Percentiles rank a stretch among this genome's conserved stretches.
Conservation (phyloP, 2,329 filamentous ascomycete genomes). For the Coniochaeta hoffmannii region DNA sequence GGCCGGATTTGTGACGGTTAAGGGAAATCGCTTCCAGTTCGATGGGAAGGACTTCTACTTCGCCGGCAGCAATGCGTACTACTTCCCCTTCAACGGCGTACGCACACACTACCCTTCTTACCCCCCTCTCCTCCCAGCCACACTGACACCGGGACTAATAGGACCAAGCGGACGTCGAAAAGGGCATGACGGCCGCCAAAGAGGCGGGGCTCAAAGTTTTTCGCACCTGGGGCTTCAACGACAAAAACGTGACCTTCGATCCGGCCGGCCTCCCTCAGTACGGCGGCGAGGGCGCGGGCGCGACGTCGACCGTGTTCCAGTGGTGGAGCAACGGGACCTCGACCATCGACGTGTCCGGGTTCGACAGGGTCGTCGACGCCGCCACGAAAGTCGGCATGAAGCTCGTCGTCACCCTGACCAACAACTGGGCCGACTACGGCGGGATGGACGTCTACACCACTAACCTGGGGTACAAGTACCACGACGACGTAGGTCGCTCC, state of each 20-base stretch:
- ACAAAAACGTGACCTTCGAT: conserved; percentile 42
- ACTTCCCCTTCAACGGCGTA: conserved; percentile 47
- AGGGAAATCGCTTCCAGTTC: conserved; percentile 43
- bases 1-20: conserved; percentile 39
- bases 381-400: conserved; percentile 42
- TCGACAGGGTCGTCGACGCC: conserved; percentile 44
- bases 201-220: conserved; percentile 43
- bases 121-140: not conserved
- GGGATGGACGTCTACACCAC: conserved; percentile 53
- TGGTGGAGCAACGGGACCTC: conserved; percentile 34
- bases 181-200: conserved; percentile 36
- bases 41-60: conserved; percentile 49
- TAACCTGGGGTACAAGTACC: conserved; percentile 44
- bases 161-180: conserved; percentile 34
- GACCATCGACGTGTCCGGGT: conserved; percentile 33
- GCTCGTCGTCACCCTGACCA: conserved; percentile 45
- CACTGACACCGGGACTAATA: not conserved
- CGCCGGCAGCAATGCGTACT: conserved; percentile 50
- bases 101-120: conserved; percentile 7
- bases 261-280: conserved; percentile 41
- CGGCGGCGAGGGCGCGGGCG: conserved; percentile 38
- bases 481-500: conserved; percentile 38
- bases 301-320: conserved; percentile 38
- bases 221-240: conserved; percentile 51
- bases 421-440: conserved; percentile 48